Conservation (phyloP, 1,284 basidiomycete species). For the Leccinum holopus region DNA sequence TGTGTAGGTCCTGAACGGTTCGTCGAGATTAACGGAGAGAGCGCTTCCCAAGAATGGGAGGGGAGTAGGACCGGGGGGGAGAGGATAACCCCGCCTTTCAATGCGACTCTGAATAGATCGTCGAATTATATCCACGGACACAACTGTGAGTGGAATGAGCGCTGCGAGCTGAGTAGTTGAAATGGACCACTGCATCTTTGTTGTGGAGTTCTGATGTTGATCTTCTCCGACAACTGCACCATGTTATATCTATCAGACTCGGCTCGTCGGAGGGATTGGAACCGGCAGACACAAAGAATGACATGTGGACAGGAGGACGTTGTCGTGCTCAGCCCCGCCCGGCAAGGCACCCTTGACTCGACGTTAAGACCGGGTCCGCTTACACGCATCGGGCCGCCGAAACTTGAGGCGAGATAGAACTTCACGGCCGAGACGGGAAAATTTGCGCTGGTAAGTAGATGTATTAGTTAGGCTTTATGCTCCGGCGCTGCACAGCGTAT, state of each 20-base stretch:
- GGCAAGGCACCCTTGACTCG: too few species aligned
- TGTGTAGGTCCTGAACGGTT: not conserved
- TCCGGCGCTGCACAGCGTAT: too few species aligned
- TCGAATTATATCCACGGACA: not conserved
- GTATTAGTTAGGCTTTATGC: too few species aligned
- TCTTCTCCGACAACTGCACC: not conserved
- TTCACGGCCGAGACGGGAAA: too few species aligned
- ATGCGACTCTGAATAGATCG: not conserved
- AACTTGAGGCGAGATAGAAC: too few species aligned
- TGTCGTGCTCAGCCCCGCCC: too few species aligned
- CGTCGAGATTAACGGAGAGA: not conserved
- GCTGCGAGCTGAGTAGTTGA: not conserved
- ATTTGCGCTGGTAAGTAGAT: too few species aligned
- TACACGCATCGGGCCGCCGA: too few species aligned
- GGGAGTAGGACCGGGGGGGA: not conserved
- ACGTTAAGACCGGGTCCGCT: too few species aligned
- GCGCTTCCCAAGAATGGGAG: not conserved
- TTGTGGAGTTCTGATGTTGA: not conserved
- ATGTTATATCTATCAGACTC: not conserved
- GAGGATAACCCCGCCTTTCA: not conserved
- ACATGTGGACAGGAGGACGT: too few species aligned
- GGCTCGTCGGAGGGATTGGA: too few species aligned
- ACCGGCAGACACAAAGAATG: too few species aligned
- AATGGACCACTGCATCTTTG: not conserved
- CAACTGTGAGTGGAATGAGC: not conserved